Conservation (phyloP, 768 basidiomycete genomes). For the Zangia roseola region DNA sequence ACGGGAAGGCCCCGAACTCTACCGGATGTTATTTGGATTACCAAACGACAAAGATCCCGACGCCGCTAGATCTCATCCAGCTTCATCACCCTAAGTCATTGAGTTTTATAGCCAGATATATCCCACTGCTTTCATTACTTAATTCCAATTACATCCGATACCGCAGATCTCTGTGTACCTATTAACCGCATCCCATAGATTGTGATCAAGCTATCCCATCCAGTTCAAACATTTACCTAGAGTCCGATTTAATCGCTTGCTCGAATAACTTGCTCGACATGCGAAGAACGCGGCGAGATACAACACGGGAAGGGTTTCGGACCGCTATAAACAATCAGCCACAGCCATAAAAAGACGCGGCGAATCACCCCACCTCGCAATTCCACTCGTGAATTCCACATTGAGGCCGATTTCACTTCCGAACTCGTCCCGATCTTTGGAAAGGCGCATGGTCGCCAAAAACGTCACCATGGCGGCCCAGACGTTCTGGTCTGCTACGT, state of each 20-base stretch:
- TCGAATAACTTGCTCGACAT: slow-evolving; percentile 16
- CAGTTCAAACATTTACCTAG: neutral
- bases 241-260: neutral
- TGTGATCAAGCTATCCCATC: neutral
- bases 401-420: slow-evolving; percentile 32
- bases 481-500: slow-evolving; percentile 32
- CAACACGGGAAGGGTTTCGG: slow-evolving; percentile 28
- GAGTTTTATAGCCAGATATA: neutral
- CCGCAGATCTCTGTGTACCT: neutral
- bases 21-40: slow-evolving; percentile 45
- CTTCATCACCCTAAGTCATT: slow-evolving; percentile 1
- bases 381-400: slow-evolving; percentile 22
- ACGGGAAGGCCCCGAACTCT: slow-evolving; percentile 76
- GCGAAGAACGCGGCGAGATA: slow-evolving; percentile 15
- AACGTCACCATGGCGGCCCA: slow-evolving; percentile 33
- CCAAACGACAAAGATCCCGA: slow-evolving; percentile 12
- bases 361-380: slow-evolving; percentile 14
- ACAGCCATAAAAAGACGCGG: neutral
- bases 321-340: slow-evolving; percentile 10
- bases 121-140: slow-evolving; percentile 4
- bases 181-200: neutral
- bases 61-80: neutral
- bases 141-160: slow-evolving; percentile 6
- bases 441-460: slow-evolving; percentile 29
- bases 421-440: slow-evolving; percentile 23